Evolutionary conservation across 306 rosid species (phyloP).

Genomic region (Medicago arabica): DNA sequence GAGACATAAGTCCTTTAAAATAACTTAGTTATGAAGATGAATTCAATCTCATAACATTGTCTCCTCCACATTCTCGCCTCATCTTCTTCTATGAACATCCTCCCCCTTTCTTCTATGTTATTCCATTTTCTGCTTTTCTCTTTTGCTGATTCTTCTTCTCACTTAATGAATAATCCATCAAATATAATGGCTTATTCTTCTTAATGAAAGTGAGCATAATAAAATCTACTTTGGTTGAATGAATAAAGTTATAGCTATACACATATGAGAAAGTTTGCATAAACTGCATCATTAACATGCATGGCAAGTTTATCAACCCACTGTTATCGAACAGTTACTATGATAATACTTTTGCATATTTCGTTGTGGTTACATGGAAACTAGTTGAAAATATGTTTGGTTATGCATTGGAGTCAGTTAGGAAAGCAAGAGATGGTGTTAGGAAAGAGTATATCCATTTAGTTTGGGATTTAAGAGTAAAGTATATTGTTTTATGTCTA

Average conservation of each 20-base stretch:
- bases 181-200: neutral
- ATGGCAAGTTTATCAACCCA: too few relatives aligned
- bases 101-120: neutral
- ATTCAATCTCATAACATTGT: neutral
- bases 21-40: neutral
- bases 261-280: neutral
- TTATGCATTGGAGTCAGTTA: neutral
- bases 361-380: neutral
- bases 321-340: neutral
- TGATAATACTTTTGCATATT: too few relatives aligned
- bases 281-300: neutral
- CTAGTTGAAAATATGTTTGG: neutral
- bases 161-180: neutral
- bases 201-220: neutral
- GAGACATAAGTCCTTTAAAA: slow-evolving; percentile 8
- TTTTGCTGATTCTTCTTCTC: neutral
- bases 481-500: too few relatives aligned
- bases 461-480: too few relatives aligned
- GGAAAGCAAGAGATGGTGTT: neutral
- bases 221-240: neutral
- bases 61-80: neutral
- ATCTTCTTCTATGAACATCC: neutral
- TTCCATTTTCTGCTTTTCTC: neutral
- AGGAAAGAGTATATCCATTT: too few relatives aligned
- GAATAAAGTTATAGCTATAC: neutral